Percentiles rank a stretch among this genome's conserved stretches.
phyloP scores from a whole-genome alignment of 2,329 filamentous ascomycete species.

The Pseudogymnoascus sp. region DNA sequence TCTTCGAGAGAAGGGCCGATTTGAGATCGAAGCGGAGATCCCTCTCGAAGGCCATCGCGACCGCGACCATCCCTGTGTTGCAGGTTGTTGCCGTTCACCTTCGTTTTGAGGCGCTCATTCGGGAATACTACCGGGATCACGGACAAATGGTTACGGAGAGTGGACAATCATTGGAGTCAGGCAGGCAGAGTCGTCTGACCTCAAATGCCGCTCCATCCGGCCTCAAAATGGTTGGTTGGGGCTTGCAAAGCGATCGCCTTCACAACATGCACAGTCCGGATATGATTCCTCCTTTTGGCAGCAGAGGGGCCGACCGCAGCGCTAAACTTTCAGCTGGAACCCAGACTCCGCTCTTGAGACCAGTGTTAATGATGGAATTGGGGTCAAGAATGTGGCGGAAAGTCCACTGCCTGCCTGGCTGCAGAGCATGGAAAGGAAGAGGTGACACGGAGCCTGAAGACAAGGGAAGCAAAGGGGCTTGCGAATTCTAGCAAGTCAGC shows the following conservation, averaged over 20 bases:
- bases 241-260: neutral
- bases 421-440: neutral
- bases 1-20: conserved; percentile 8
- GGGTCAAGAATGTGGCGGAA: neutral
- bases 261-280: neutral
- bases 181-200: conserved; percentile 12
- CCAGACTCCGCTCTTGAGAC: neutral
- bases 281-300: conserved; percentile 3
- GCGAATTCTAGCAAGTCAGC: too few relatives aligned
- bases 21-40: too few relatives aligned
- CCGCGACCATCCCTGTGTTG: too few relatives aligned
- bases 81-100: neutral
- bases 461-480: neutral
- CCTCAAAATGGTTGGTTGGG: too few relatives aligned
- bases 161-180: conserved; percentile 1
- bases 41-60: too few relatives aligned
- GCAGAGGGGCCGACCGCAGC: neutral
- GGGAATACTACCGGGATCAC: neutral
- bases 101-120: neutral
- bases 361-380: too few relatives aligned
- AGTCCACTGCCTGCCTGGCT: neutral
- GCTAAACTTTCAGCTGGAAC: neutral
- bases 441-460: neutral
- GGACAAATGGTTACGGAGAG: neutral
- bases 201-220: neutral